Base-by-base conservation (phyloP, 352 stramenopile species). In the Pythium utonaiense region DNA sequence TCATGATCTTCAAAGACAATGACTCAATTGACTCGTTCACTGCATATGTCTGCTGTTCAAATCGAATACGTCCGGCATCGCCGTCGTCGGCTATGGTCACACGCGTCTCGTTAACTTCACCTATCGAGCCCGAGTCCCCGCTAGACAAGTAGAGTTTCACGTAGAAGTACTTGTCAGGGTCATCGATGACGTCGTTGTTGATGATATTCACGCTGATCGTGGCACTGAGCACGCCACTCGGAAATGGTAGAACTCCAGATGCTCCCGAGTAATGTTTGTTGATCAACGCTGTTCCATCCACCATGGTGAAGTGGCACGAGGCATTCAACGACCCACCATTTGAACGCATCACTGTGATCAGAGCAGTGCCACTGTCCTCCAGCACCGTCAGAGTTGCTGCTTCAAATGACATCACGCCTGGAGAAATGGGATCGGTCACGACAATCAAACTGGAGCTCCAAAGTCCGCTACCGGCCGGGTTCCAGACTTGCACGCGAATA, bases 1-100 rank as follows among this genome's bases (percentile, higher is more conserved):
- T 57, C 0, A 56, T 36, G 25, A 88, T 65, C 0, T 31, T 34
- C 8, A 86, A 31, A 10, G 9, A 34, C 2, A 84, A n/a, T 0
- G 25, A 42, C 0, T 17, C 10, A 0, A 28, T 21, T 0, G 70
- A 74, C 62, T 88, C 78, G 0, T 59, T 19, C 1, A 82, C 50
- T 8, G 49, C 55, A 19, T 75, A 82, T 3, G 19, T 31, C 0
- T 49, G 4, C n/a, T 70, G 57, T 0, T 30, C 42, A 40, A 88
- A 86, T 33, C 70, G 64, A 1, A 88, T 13, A 0, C 64, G 17
- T 3, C 78, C 78, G 14, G 68, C 67, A 28, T 88, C 78, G 5
- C 78, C 74, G 41, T 88, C 76, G 10, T 88, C 78, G 0, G 16
- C 16, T 16, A 88, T 83, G 0, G 53, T 77, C 8, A 88, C 60